phyloP scores from a whole-genome alignment of 345 rosid species.

The Rhodamnia rubescens region DNA sequence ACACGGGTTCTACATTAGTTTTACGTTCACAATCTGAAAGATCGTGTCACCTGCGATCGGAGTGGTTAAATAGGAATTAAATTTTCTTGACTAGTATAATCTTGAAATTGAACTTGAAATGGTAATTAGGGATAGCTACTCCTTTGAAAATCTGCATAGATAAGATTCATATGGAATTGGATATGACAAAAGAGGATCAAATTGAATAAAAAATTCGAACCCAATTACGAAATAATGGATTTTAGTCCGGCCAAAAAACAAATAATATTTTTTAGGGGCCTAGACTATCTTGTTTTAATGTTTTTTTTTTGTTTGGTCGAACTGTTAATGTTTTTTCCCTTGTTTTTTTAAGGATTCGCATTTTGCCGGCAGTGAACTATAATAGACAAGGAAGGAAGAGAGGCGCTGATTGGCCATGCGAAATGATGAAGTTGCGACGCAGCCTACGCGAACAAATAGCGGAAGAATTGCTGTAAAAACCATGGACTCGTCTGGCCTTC shows the following conservation, averaged over 20 bases:
- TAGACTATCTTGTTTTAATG: too few relatives aligned
- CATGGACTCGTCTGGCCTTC: neutral
- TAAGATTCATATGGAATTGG: neutral
- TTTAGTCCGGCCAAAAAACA: neutral
- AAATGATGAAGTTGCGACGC: neutral
- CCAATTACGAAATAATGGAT: neutral
- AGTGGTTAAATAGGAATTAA: neutral
- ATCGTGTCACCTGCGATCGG: neutral
- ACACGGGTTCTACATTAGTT: neutral
- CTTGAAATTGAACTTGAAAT: neutral
- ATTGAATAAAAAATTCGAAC: neutral
- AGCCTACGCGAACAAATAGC: neutral
- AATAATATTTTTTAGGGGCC: rapidly evolving
- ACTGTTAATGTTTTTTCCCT: neutral
- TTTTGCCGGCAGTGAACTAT: neutral
- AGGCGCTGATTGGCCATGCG: neutral
- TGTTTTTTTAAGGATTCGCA: neutral
- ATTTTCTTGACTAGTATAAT: neutral
- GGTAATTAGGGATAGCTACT: neutral
- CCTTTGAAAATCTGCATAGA: neutral
- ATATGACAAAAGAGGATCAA: neutral
- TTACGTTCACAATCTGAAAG: neutral
- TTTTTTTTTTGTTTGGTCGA: neutral
- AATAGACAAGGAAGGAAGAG: neutral
- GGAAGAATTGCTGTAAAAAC: neutral